Evolutionary conservation across 768 basidiomycete species (phyloP).

Genomic region (Xerocomus brunneocitrinus): DNA sequence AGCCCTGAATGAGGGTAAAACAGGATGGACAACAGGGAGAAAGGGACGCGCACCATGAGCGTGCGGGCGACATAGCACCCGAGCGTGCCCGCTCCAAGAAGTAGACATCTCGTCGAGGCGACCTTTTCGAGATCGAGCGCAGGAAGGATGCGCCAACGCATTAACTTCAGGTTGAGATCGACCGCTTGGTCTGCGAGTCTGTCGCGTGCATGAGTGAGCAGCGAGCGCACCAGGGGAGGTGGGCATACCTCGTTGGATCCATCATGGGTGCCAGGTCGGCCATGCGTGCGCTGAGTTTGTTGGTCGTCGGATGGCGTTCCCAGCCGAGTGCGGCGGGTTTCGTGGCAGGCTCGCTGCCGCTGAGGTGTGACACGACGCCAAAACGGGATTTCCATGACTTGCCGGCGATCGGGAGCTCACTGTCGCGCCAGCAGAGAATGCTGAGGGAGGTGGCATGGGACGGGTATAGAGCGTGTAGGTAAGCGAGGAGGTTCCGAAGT

Average conservation of each 20-base stretch:
- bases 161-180: conserved; percentile 95
- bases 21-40: not conserved
- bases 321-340: conserved; percentile 80
- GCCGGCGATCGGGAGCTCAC: conserved; percentile 40
- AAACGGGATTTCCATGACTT: conserved; percentile 59
- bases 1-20: conserved; percentile 53
- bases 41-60: conserved; percentile 57
- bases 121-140: conserved; percentile 85
- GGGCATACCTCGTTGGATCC: conserved; percentile 73
- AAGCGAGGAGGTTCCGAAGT: conserved; percentile 85
- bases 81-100: conserved; percentile 93
- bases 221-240: not conserved
- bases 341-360: conserved; percentile 9
- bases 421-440: conserved; percentile 76
- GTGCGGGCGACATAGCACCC: conserved; percentile 94
- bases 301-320: conserved; percentile 82
- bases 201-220: not conserved
- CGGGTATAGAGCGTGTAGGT: conserved; percentile 61
- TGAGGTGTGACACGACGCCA: conserved; percentile 40
- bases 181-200: conserved; percentile 95
- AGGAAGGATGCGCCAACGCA: conserved; percentile 96
- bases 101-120: conserved; percentile 69
- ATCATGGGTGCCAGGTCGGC: conserved; percentile 95
- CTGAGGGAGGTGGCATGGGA: conserved; percentile 45
- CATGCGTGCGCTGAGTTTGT: conserved; percentile 80